phyloP scores from a whole-genome alignment of 2,329 filamentous ascomycete species.

The Paramyrothecium roridum region DNA sequence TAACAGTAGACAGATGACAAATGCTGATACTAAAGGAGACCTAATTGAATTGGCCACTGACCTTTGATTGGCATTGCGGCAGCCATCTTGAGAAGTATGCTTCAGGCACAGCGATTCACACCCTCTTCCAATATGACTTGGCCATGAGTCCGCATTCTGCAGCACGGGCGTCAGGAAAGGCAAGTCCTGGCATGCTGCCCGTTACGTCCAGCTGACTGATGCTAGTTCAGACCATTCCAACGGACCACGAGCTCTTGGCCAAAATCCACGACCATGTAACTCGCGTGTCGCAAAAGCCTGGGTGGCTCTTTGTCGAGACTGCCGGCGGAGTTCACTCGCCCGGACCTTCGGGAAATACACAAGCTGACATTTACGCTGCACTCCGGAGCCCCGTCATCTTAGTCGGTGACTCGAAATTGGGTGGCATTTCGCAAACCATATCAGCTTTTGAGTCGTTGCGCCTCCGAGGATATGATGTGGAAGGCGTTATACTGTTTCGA shows the following conservation, averaged over 20 bases:
- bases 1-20: conserved; percentile 8
- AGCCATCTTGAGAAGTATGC: conserved; percentile 64
- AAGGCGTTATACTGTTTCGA: conserved; percentile 66
- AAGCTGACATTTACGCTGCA: conserved; percentile 74
- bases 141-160: conserved; percentile 78
- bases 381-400: conserved; percentile 71
- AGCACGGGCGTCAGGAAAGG: conserved; percentile 45
- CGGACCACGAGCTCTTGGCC: conserved; percentile 47
- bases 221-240: conserved; percentile 39
- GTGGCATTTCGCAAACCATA: conserved; percentile 78
- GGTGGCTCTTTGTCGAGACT: conserved; percentile 74
- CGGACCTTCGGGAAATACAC: conserved; percentile 69
- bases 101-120: conserved; percentile 42
- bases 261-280: conserved; percentile 34
- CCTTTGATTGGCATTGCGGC: neutral
- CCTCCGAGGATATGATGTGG: conserved; percentile 76
- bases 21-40: neutral
- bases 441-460: conserved; percentile 75
- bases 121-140: conserved; percentile 69
- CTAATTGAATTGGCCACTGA: neutral
- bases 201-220: conserved; percentile 4
- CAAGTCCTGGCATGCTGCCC: conserved; percentile 16
- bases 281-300: conserved; percentile 42
- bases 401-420: conserved; percentile 71
- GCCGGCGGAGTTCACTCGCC: conserved; percentile 82